Percentiles rank a stretch among this genome's conserved stretches.
These are phyloP conservation scores for Podila verticillata DNA, from an alignment of 192 early-diverging fungal genomes.

Conservation along the genomic window DNA sequence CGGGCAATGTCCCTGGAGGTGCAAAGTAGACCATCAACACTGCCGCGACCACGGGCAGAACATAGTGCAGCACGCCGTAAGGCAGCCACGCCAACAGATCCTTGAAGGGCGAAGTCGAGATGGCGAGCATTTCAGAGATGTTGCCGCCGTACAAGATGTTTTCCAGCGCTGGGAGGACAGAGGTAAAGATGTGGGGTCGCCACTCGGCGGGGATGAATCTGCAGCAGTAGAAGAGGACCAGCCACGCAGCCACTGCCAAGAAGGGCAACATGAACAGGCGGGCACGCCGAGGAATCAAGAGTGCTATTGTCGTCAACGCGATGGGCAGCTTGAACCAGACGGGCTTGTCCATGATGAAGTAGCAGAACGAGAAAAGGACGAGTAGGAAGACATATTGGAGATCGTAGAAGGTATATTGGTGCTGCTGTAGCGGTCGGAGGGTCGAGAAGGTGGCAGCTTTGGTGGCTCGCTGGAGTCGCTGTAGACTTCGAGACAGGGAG, in stretches of 20 bases:
- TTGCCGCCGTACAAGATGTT: slow-evolving; percentile 72
- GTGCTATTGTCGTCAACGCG: slow-evolving; percentile 8
- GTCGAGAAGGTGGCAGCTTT: slow-evolving; percentile 11
- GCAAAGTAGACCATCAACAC: slow-evolving; percentile 61
- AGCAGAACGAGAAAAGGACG: slow-evolving; percentile 43
- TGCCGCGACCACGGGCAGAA: slow-evolving; percentile 65
- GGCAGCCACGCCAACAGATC: slow-evolving; percentile 76
- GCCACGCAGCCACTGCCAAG: slow-evolving; percentile 61
- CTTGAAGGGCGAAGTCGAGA: slow-evolving; percentile 56
- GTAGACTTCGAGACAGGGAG: not conserved
- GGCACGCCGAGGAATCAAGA: slow-evolving; percentile 49
- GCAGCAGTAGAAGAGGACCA: slow-evolving; percentile 63
- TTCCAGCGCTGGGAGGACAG: slow-evolving; percentile 70
- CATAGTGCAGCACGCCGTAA: slow-evolving; percentile 75
- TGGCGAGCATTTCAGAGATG: slow-evolving; percentile 65
- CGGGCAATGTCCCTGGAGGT: slow-evolving; percentile 56
- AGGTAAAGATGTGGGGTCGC: slow-evolving; percentile 72
- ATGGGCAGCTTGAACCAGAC: slow-evolving; percentile 43
- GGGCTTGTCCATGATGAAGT: slow-evolving; percentile 53
- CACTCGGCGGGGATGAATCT: slow-evolving; percentile 59
- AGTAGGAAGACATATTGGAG: slow-evolving; percentile 58
- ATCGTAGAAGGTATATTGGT: slow-evolving; percentile 50
- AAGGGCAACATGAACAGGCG: slow-evolving; percentile 60
- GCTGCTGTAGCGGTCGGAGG: slow-evolving; percentile 25
- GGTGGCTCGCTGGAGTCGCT: slow-evolving; percentile 19